Percentiles rank a stretch among this genome's conserved stretches.
These are phyloP conservation scores for Lodderomyces pseudojiufengensis DNA, from an alignment of 1,139 yeast genomes.

Conservation along the genomic window DNA sequence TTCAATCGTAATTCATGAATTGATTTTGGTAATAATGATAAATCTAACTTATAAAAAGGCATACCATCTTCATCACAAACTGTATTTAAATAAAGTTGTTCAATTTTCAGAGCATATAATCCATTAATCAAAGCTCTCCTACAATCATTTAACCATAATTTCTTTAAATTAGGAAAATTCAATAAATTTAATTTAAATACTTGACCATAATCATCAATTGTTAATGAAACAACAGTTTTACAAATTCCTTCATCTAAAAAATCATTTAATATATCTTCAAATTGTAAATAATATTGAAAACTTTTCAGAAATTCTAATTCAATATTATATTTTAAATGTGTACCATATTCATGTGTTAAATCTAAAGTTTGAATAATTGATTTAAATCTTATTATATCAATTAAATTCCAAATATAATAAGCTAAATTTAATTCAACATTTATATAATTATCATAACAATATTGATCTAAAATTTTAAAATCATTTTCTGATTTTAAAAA, in stretches of 20 bases:
- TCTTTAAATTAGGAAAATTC: constrained; percentile 10
- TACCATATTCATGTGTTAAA: too few species aligned
- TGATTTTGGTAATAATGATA: neutral
- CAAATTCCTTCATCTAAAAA: constrained; percentile 9
- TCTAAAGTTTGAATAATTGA: too few species aligned
- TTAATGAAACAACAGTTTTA: constrained; percentile 3
- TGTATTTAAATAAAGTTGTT: too few species aligned
- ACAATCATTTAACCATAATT: constrained; percentile 1
- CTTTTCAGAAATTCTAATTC: constrained; percentile 24
- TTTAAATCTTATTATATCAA: constrained; percentile 17
- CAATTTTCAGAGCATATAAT: neutral
- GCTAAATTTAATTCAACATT: constrained; percentile 16
- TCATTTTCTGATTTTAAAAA: constrained; percentile 6
- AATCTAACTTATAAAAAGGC: neutral
- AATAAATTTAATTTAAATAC: constrained; percentile 14
- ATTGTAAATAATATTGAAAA: constrained; percentile 14
- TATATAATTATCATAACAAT: constrained; percentile 5
- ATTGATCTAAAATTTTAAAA: constrained; percentile 7
- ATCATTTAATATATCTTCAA: too few species aligned
- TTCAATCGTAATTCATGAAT: too few species aligned
- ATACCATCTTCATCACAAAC: too few species aligned
- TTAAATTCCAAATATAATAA: constrained; percentile 20
- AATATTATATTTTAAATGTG: constrained; percentile 13
- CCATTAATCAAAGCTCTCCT: constrained; percentile 2
- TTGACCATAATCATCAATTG: constrained; percentile 15